Evolutionary conservation across 495 filamentous ascomycete species (phyloP), one percentile per base, ranked within the genome.

Genomic region (Platismatia glauca): DNA sequence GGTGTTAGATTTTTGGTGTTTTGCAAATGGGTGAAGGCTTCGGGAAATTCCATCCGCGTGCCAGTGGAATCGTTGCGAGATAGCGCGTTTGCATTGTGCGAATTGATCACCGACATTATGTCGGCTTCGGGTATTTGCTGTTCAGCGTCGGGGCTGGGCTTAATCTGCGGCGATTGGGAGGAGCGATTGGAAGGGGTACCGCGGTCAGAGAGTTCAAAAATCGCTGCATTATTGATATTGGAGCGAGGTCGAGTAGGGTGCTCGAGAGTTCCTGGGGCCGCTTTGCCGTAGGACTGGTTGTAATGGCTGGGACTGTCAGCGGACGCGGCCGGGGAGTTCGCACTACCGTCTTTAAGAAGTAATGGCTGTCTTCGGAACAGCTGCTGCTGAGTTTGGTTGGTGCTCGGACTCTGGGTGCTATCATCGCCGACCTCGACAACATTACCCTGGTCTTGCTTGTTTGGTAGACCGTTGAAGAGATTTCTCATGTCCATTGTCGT

Each of bases 51-150:
- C 66, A 86, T 77, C 29, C 70, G 73, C 6, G 73, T 71, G 8
- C 74, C 63, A 58, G 66, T 74, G 61, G 77, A 75, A 44, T 79
- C 78, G 63, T 72, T 76, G 15, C 78, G 65, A 62, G 78, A 81
- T 55, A 77, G 83, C 43, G 87, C 86, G 71, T 91, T 93, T 60
- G 86, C 82, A 66, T 87, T 86, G 41, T 52, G 48, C 48, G 66
- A 65, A 57, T 91, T 86, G 68, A 95, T 92, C 58, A 93, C 82
- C 65, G 86, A 90, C 84, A 96, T 89, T 76, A 96, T 95, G 64
- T 89, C 86, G 41, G 86, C 82, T 61, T 85, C 59, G 82, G 27
- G 84, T 78, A 64, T 63, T 39, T 58, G 61, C 52, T 74, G 69
- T 16, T 74, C 67, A 67, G 66, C 58, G 18, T 64, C 57, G 9